These are phyloP conservation scores for Cicer pinnatifidum DNA, from an alignment of 306 rosid species.

Conservation along the genomic window DNA sequence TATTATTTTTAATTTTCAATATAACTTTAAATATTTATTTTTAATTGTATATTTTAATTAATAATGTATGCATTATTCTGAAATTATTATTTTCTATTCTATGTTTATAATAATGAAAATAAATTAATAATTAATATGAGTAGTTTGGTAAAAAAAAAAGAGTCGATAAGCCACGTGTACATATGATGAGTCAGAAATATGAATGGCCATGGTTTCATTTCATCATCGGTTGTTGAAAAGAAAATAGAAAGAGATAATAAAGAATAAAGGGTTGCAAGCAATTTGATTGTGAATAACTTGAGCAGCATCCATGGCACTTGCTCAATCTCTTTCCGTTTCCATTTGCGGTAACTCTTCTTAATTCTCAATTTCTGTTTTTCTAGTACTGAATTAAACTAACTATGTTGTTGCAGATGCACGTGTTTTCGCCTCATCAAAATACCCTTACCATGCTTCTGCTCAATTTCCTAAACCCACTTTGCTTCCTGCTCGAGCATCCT, in stretches of 20 bases:
- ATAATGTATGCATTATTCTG: too few relatives aligned
- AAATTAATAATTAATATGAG: too few relatives aligned
- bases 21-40: too few relatives aligned
- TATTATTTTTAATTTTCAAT: too few relatives aligned
- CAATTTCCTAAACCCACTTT: conserved; percentile 47
- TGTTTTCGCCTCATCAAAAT: conserved; percentile 52
- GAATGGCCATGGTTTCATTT: conserved; percentile 27
- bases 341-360: conserved; percentile 40
- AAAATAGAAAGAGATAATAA: conserved; percentile 39
- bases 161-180: conserved; percentile 40
- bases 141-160: too few relatives aligned
- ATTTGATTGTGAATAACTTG: not conserved
- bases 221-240: not conserved
- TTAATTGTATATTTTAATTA: too few relatives aligned
- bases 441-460: conserved; percentile 36
- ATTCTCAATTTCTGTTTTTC: not conserved
- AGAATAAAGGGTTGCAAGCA: not conserved
- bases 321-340: conserved; percentile 68
- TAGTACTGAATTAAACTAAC: not conserved
- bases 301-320: conserved; percentile 48
- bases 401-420: conserved; percentile 48
- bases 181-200: not conserved
- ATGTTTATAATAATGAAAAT: too few relatives aligned
- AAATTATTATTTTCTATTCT: too few relatives aligned
- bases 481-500: conserved; percentile 51